These are phyloP conservation scores for Microthlaspi erraticum DNA, from an alignment of 345 rosid species.

Conservation along the genomic window DNA sequence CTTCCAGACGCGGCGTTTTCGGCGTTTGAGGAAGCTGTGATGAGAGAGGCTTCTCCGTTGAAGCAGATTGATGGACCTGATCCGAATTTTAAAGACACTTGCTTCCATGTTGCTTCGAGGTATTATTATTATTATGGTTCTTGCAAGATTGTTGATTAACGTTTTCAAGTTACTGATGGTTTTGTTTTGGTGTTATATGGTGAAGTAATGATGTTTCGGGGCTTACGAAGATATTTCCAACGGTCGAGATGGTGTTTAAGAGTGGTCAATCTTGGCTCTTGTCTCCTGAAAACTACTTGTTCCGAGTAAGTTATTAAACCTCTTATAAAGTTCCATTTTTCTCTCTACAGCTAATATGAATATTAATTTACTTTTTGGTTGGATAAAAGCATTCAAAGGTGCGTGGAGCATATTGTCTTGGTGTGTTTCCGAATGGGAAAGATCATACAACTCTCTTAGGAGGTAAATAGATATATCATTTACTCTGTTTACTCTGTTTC, in stretches of 20 bases:
- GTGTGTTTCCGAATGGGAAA: conserved; percentile 84
- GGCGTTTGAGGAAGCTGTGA: conserved; percentile 78
- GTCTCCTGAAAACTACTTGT: conserved; percentile 93
- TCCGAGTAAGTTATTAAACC: conserved; percentile 57
- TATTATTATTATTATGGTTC: conserved; percentile 42
- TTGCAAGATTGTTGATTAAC: conserved; percentile 16
- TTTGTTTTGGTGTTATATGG: conserved; percentile 37
- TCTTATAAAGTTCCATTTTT: neutral
- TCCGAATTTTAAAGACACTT: conserved; percentile 86
- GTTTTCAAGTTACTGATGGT: conserved; percentile 29
- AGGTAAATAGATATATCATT: conserved; percentile 51
- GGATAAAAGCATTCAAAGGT: conserved; percentile 77
- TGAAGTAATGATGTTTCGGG: conserved; percentile 61
- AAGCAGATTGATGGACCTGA: conserved; percentile 86
- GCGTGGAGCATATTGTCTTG: conserved; percentile 78
- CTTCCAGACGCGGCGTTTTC: conserved; percentile 79
- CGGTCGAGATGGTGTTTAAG: conserved; percentile 73
- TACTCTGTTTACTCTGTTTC: neutral
- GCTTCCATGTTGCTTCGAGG: conserved; percentile 79
- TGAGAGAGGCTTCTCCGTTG: conserved; percentile 62
- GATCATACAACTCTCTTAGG: conserved; percentile 92
- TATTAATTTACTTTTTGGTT: conserved; percentile 18
- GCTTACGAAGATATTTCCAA: conserved; percentile 68
- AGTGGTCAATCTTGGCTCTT: conserved; percentile 69
- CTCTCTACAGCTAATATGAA: neutral